Evolutionary conservation across 139 green algal species (phyloP).

Genomic region (Chlorella sp.): DNA sequence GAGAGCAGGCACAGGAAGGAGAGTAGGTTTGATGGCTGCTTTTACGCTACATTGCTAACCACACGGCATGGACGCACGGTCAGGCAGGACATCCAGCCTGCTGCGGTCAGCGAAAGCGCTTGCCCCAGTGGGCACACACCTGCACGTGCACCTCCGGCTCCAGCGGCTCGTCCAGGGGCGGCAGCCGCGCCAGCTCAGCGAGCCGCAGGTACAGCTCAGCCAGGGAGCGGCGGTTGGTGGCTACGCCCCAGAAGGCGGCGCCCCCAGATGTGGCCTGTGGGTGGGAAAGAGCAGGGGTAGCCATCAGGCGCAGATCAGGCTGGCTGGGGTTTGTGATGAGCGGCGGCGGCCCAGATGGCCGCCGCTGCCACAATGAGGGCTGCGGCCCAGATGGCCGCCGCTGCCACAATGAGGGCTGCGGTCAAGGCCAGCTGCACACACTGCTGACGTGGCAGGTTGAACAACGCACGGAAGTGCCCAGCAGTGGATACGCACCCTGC

Average conservation of each 20-base stretch:
- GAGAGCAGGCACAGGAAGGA: neutral
- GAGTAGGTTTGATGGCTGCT: no score
- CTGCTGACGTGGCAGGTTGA: no score
- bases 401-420: no score
- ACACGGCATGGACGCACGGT: neutral
- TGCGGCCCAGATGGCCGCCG: no score
- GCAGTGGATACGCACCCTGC: no score
- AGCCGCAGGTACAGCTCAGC: constrained; percentile 3
- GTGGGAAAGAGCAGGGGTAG: neutral
- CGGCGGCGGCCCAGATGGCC: no score
- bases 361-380: no score
- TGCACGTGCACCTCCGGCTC: neutral
- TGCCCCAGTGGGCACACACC: neutral
- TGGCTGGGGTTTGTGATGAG: no score
- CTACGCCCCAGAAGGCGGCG: neutral
- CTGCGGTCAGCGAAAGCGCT: neutral
- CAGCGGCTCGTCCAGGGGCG: neutral
- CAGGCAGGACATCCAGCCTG: neutral
- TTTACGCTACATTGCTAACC: neutral
- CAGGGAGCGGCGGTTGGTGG: neutral
- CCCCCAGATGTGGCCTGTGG: neutral
- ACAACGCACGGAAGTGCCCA: no score
- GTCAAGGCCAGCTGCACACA: no score
- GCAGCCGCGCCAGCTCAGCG: neutral
- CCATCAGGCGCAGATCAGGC: no score